Base-by-base conservation (phyloP, 148 eudicot species). In the Heliosperma pusillum region DNA sequence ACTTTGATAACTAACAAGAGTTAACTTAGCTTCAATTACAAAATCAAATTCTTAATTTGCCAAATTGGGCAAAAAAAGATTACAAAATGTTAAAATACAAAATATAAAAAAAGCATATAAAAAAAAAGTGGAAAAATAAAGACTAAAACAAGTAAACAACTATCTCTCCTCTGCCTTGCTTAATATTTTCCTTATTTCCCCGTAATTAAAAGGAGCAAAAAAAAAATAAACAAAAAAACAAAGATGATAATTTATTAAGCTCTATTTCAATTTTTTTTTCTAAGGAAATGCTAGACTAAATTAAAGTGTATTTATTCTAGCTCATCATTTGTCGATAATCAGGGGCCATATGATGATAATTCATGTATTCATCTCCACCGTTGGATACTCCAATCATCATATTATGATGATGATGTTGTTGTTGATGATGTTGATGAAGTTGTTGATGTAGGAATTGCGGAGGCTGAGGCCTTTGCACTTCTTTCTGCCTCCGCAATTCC, bases 401-500 rank as follows among this genome's bases (percentile, higher is more conserved):
- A 70, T 66, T 71, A 2, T 69, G 78, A 69, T 74, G 82, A 5
- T 80, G 82, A 6, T 78, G 81, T 1, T 72, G 72, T 0, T 73
- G 76, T 1, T 53, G 45, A 0, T 52, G 74, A 1, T 24, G 74
- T 19, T 30, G 40, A 29, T 59, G 64, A 5, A 8, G n/a, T 3
- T 69, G 40, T 9, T 85, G 89, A 45, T 80, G 78, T 0, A 84
- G 50, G 76, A 82, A 74, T 57, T 85, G 81, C n/a, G 80, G 87
- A 33, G 84, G 89, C 19, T 82, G 88, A 20, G 13, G 93, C 66
- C 65, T 50, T 52, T 78, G 89, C 19, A 83, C 52, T n/a, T 95
- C 97, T 80, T 89, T 96, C 50, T 92, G 99, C 45, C 97, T 52
- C 77, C 99, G 70, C 42, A 96, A 90, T 88, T 96, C 99, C 74